phyloP scores from a whole-genome alignment of 495 filamentous ascomycete species.

The Tuber calosporum region DNA sequence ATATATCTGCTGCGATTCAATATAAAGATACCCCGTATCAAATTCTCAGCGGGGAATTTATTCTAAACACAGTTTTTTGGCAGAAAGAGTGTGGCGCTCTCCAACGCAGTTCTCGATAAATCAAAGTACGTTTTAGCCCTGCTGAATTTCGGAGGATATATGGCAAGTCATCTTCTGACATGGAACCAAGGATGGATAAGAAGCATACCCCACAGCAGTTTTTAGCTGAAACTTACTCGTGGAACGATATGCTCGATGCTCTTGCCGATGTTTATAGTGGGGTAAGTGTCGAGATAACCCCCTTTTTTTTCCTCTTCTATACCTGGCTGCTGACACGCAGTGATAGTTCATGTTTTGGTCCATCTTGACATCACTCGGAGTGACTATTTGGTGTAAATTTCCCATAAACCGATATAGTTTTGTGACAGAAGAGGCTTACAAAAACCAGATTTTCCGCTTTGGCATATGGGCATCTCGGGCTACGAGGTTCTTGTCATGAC shows the following conservation, averaged over 20 bases:
- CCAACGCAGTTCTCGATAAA: slow-evolving; percentile 77
- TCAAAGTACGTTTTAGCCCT: slow-evolving; percentile 41
- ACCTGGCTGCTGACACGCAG: slow-evolving; percentile 35
- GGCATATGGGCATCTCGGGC: slow-evolving; percentile 99
- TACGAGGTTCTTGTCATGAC: slow-evolving; percentile 84
- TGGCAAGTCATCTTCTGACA: slow-evolving; percentile 20
- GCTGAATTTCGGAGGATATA: neutral
- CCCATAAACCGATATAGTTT: neutral
- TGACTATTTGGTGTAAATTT: slow-evolving; percentile 85
- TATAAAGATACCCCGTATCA: slow-evolving; percentile 12
- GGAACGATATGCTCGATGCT: slow-evolving; percentile 68
- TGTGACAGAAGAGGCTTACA: slow-evolving; percentile 31
- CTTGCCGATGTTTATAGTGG: slow-evolving; percentile 88
- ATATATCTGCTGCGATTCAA: slow-evolving; percentile 20
- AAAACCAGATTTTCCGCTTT: slow-evolving; percentile 80
- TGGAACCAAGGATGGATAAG: slow-evolving; percentile 61
- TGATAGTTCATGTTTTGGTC: slow-evolving; percentile 91
- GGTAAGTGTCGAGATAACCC: slow-evolving; percentile 48
- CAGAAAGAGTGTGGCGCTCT: slow-evolving; percentile 45
- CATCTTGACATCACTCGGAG: slow-evolving; percentile 75
- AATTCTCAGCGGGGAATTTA: slow-evolving; percentile 10
- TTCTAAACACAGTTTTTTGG: slow-evolving; percentile 25
- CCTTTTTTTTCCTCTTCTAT: neutral
- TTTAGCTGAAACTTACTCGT: slow-evolving; percentile 65
- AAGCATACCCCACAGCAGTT: slow-evolving; percentile 48